A percentile compares a stretch with the other conserved stretches of the same genome.
These are phyloP conservation scores for Linnemannia schmuckeri DNA, from an alignment of 192 early-diverging fungal genomes.

Conservation along the genomic window DNA sequence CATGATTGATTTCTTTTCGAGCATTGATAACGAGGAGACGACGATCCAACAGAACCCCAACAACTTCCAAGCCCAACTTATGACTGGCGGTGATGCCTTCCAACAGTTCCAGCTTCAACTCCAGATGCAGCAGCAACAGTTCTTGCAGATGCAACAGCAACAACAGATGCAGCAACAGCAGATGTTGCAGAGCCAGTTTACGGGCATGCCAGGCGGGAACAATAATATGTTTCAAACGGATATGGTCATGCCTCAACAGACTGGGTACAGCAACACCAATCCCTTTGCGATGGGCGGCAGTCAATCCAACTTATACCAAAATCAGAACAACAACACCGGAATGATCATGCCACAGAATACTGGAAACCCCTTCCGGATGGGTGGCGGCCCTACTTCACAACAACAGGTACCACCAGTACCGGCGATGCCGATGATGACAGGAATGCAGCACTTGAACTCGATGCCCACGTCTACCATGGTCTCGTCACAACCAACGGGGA, in stretches of 20 bases:
- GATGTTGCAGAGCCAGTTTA: slow-evolving; percentile 47
- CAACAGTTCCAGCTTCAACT: slow-evolving; percentile 56
- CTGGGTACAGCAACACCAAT: slow-evolving; percentile 47
- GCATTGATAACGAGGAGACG: slow-evolving; percentile 60
- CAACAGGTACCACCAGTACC: slow-evolving; percentile 19
- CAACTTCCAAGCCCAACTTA: slow-evolving; percentile 31
- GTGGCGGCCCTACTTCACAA: slow-evolving; percentile 1
- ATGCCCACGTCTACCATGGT: slow-evolving; percentile 28
- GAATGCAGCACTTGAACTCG: slow-evolving; percentile 30
- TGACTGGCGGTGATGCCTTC: slow-evolving; percentile 40
- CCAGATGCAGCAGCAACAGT: slow-evolving; percentile 39
- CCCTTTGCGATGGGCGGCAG: slow-evolving; percentile 47
- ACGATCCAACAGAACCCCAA: slow-evolving; percentile 44
- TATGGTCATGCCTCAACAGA: slow-evolving; percentile 25
- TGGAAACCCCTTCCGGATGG: slow-evolving; percentile 47
- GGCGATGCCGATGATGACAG: slow-evolving; percentile 46
- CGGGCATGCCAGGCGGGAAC: slow-evolving; percentile 21
- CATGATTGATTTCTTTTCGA: slow-evolving; percentile 60
- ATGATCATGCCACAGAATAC: slow-evolving; percentile 50
- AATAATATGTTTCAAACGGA: slow-evolving; percentile 24
- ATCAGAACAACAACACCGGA: not conserved
- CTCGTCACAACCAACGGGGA: slow-evolving; percentile 38
- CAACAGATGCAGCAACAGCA: slow-evolving; percentile 44
- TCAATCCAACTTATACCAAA: slow-evolving; percentile 11
- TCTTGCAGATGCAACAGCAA: slow-evolving; percentile 46